Conservation (phyloP, 352 stramenopile species). For the Aphanomyces euteiches region DNA sequence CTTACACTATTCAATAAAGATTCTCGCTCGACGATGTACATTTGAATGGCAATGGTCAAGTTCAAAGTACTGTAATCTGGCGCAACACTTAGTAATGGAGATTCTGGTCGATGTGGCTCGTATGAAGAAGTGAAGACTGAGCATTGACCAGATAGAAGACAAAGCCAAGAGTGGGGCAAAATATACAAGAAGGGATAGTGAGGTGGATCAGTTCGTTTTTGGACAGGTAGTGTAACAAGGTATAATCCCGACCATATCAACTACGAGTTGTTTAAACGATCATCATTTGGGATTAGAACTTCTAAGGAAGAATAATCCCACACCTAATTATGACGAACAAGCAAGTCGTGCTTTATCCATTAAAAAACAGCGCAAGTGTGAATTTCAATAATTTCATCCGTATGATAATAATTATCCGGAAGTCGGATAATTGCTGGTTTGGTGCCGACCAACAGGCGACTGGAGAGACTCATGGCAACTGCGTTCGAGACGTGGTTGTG, state of each 20-base stretch:
- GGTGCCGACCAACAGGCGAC: too few relatives aligned
- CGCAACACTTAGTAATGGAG: too few relatives aligned
- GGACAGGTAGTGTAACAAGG: conserved; percentile 29
- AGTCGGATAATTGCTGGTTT: too few relatives aligned
- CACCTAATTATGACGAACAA: conserved; percentile 15
- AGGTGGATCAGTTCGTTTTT: conserved; percentile 28
- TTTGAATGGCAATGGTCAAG: too few relatives aligned
- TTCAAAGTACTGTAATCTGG: too few relatives aligned
- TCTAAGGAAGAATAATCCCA: conserved; percentile 30
- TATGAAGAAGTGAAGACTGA: too few relatives aligned
- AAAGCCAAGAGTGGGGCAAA: neutral
- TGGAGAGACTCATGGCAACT: neutral
- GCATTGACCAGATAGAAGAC: neutral
- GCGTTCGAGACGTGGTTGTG: conserved; percentile 18
- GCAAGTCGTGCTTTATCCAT: neutral
- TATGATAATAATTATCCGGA: conserved; percentile 10
- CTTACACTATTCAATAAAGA: too few relatives aligned
- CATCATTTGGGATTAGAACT: conserved; percentile 31
- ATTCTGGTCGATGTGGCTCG: too few relatives aligned
- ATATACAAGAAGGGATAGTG: conserved; percentile 1
- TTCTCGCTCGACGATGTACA: too few relatives aligned
- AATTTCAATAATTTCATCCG: neutral
- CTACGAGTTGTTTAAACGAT: conserved; percentile 28
- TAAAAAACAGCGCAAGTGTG: neutral
- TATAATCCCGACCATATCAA: conserved; percentile 30